Evolutionary conservation across 371 early-diverging fungal species (phyloP).

Genomic region (Parasitella parasitica): DNA sequence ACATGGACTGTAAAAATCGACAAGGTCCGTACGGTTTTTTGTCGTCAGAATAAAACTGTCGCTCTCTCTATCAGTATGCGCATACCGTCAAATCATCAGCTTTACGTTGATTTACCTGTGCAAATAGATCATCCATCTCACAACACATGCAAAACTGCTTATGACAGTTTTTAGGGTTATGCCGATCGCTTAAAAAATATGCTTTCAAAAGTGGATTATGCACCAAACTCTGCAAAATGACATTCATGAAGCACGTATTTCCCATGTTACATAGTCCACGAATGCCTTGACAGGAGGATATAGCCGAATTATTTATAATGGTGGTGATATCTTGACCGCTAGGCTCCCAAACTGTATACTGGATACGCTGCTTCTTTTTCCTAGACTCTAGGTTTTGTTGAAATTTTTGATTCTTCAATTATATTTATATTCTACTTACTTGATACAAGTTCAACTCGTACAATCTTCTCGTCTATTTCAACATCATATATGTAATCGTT

Average conservation of each 20-base stretch:
- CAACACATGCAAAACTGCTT: constrained; percentile 87
- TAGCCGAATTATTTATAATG: constrained; percentile 47
- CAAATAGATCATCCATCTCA: constrained; percentile 82
- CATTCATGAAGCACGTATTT: constrained; percentile 94
- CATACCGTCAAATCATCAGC: too few species aligned
- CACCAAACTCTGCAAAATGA: constrained; percentile 86
- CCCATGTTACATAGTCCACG: constrained; percentile 94
- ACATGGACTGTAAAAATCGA: constrained; percentile 82
- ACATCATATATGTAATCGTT: constrained; percentile 86
- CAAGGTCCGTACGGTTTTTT: constrained; percentile 82
- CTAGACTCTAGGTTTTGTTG: constrained; percentile 12
- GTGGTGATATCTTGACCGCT: constrained; percentile 50
- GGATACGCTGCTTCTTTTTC: constrained; percentile 27
- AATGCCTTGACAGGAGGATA: constrained; percentile 68
- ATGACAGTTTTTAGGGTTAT: constrained; percentile 68
- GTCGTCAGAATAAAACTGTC: constrained; percentile 69
- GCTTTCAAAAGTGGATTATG: constrained; percentile 89
- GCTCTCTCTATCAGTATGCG: background rate
- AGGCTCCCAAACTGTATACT: constrained; percentile 34
- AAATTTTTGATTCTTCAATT: background rate
- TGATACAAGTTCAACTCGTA: constrained; percentile 54
- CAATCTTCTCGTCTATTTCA: constrained; percentile 63
- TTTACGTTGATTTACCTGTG: constrained; percentile 45
- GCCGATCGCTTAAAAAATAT: constrained; percentile 86
- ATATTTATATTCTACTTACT: constrained; percentile 12